phyloP scores from a whole-genome alignment of 2,329 filamentous ascomycete genomes.

The Helminthosporium solani region DNA sequence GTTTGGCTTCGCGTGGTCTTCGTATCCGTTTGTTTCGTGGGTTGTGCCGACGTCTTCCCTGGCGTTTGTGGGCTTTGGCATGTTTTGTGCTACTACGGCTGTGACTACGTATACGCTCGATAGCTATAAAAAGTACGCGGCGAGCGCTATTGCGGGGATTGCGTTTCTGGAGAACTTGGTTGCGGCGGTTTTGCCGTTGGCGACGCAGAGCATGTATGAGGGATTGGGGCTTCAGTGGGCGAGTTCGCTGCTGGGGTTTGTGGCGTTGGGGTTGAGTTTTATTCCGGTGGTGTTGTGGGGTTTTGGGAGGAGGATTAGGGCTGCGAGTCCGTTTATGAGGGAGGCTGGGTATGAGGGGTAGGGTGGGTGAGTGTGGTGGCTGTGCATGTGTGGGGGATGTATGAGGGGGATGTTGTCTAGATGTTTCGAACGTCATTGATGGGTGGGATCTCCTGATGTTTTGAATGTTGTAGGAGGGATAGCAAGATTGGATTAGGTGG shows the following conservation, averaged over 20 bases:
- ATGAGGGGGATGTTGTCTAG: too few relatives aligned
- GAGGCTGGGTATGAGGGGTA: conserved; percentile 25
- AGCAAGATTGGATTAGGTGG: too few relatives aligned
- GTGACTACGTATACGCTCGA: conserved; percentile 54
- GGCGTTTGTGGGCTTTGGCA: conserved; percentile 52
- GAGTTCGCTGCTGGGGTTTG: conserved; percentile 49
- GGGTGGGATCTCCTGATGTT: too few relatives aligned
- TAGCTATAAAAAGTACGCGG: conserved; percentile 53
- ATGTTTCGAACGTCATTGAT: too few relatives aligned
- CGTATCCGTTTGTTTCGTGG: conserved; percentile 48
- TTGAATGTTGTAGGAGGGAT: too few relatives aligned
- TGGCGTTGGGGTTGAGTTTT: conserved; percentile 47
- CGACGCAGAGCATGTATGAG: conserved; percentile 50
- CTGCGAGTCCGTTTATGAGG: conserved; percentile 42
- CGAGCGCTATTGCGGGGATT: conserved; percentile 51
- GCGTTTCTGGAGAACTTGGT: conserved; percentile 53
- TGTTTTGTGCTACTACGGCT: conserved; percentile 49
- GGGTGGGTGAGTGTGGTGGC: background rate
- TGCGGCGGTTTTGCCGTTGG: conserved; percentile 51
- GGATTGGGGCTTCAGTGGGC: conserved; percentile 53
- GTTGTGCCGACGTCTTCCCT: conserved; percentile 51
- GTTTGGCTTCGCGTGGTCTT: conserved; percentile 55
- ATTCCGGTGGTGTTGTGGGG: conserved; percentile 49
- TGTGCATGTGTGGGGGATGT: too few relatives aligned
- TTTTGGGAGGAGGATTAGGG: conserved; percentile 45